A percentile compares a stretch with the other conserved stretches of the same genome.
These are phyloP conservation scores for Clavispora vitiphila DNA, from an alignment of 805 yeast species.

Conservation along the genomic window DNA sequence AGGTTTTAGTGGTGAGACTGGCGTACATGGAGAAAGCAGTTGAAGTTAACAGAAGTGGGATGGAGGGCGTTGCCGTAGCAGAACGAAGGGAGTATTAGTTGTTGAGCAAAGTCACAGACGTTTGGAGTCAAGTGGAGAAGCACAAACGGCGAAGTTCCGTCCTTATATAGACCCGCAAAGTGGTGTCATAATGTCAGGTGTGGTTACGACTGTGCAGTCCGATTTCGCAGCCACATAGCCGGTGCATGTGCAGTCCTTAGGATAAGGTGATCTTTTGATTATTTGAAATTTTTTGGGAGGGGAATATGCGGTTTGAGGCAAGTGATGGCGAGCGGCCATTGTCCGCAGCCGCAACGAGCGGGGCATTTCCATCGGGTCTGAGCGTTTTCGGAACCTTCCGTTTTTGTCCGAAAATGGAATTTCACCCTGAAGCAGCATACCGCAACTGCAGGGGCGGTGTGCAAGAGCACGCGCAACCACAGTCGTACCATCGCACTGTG, in stretches of 20 bases:
- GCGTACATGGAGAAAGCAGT: conserved; percentile 16
- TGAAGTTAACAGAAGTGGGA: neutral
- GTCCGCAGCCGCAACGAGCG: too few relatives aligned
- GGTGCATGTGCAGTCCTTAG: neutral
- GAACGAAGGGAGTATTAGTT: neutral
- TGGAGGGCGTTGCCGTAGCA: neutral
- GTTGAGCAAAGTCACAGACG: neutral
- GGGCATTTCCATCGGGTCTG: too few relatives aligned
- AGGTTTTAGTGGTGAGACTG: conserved; percentile 21
- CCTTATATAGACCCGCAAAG: neutral
- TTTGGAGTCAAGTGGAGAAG: too few relatives aligned
- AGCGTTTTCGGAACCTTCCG: too few relatives aligned
- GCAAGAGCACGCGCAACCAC: neutral
- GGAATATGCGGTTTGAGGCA: too few relatives aligned
- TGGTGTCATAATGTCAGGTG: conserved; percentile 8
- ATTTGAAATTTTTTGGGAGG: too few relatives aligned
- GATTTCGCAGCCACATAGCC: conserved; percentile 13
- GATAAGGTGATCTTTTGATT: neutral
- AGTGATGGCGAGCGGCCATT: too few relatives aligned
- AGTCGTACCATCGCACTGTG: neutral
- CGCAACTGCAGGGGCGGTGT: neutral
- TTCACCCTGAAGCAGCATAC: too few relatives aligned
- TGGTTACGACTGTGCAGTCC: conserved; percentile 1
- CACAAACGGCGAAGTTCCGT: neutral
- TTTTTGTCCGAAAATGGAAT: too few relatives aligned